Evolutionary conservation across 2,329 filamentous ascomycete species (phyloP), one percentile per base, ranked within the genome.

Genomic region (Trichoderma sp.): DNA sequence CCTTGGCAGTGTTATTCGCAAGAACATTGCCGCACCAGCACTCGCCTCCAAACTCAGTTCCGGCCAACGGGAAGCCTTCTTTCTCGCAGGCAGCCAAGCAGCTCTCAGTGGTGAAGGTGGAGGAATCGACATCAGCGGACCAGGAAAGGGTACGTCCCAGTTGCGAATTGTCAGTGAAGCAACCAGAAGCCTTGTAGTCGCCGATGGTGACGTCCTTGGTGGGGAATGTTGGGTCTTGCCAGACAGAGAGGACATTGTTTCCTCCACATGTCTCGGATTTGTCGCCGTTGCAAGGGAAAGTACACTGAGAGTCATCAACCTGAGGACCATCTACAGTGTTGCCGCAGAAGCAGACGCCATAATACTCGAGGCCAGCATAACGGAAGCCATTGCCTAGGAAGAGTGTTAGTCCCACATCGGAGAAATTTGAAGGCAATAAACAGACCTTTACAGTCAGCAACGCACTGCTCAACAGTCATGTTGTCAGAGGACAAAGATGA

Each of bases 151-250:
- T 83, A 63, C 83, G 83, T 53, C 84, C 83, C 66, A 80, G 74
- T 62, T 73, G 73, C 24, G 81, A 81, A 70, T 81, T 76, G 73
- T 88, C 86, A 32, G 81, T 83, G 76, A 87, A 91, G 81, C 91
- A 93, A 70, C 91, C 91, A n/a, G 86, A 78, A 74, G 88, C 86
- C 57, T 83, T 82, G 83, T 90, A 93, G 60, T 85, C 83, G 68
- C 83, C 82, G 58, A 86, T 81, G 28, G 84, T 85, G 30, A 85
- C 78, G 65, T 86, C 84, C 73, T 80, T 79, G 28, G 82, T 80
- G 61, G 82, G 77, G 74, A 85, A 86, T 34, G 84, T 87, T 4
- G 84, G 82, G 64, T 87, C 86, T 75, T 84, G 80, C 76, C 81
- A 87, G 76, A 86, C 73, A 2, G 86, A 86, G 72, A 89, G 83